phyloP scores from a whole-genome alignment of 805 yeast species.

The Nakazawaea pomicola region DNA sequence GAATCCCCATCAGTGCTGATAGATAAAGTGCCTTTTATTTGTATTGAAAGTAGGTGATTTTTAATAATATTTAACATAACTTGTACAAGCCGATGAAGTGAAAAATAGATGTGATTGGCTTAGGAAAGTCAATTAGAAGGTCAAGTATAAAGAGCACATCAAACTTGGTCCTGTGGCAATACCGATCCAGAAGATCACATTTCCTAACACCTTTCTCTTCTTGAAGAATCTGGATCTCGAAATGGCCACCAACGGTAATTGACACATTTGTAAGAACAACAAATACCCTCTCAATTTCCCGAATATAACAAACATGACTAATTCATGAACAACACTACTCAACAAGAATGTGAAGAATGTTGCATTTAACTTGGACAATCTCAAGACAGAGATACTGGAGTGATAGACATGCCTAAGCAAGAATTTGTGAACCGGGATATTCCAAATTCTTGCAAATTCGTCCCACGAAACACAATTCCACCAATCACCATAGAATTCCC shows the following conservation, averaged over 20 bases:
- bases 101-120: too few species aligned
- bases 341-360: constrained; percentile 73
- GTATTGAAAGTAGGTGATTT: too few species aligned
- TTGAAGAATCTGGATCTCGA: constrained; percentile 56
- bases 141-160: constrained; percentile 77
- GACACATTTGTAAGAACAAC: constrained; percentile 78
- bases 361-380: constrained; percentile 61
- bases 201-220: constrained; percentile 60
- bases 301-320: constrained; percentile 88
- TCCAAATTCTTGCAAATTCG: constrained; percentile 92
- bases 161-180: constrained; percentile 86
- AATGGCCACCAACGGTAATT: constrained; percentile 70
- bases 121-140: constrained; percentile 40
- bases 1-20: too few species aligned
- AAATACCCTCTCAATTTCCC: constrained; percentile 76
- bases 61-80: too few species aligned
- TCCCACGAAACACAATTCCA: constrained; percentile 96
- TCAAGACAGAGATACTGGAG: constrained; percentile 73
- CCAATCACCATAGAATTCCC: constrained; percentile 95
- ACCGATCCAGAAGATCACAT: constrained; percentile 86
- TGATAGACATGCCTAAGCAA: constrained; percentile 91
- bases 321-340: constrained; percentile 82
- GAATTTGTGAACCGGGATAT: constrained; percentile 87
- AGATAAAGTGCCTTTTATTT: too few species aligned
- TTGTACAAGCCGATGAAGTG: too few species aligned